phyloP scores from a whole-genome alignment of 1,139 yeast species.

The Ogataea hybrid region DNA sequence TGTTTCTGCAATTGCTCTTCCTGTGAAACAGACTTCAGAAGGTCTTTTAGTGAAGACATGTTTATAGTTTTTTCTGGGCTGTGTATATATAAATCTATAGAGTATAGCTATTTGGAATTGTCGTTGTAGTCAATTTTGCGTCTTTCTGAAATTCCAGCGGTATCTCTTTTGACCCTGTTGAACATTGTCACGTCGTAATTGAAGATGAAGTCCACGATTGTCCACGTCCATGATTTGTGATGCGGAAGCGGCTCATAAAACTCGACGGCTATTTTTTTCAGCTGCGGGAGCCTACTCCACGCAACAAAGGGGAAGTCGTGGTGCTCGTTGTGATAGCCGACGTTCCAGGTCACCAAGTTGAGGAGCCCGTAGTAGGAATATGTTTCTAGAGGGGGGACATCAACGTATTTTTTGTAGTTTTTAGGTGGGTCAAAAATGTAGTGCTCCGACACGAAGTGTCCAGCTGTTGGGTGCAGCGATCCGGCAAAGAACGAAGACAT shows the following conservation, averaged over 20 bases:
- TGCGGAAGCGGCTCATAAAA: constrained; percentile 80
- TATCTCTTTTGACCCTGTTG: constrained; percentile 72
- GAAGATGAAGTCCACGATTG: constrained; percentile 68
- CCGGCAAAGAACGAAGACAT: constrained; percentile 87
- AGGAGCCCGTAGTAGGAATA: constrained; percentile 84
- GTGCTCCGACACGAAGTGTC: constrained; percentile 94
- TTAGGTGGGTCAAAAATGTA: constrained; percentile 67
- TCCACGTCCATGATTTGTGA: constrained; percentile 78
- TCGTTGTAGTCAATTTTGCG: constrained; percentile 30
- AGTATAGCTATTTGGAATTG: constrained; percentile 22
- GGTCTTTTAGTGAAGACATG: constrained; percentile 8
- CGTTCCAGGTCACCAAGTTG: constrained; percentile 82
- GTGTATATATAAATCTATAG: neutral
- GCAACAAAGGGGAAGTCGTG: constrained; percentile 94
- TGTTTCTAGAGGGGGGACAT: constrained; percentile 66
- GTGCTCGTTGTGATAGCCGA: constrained; percentile 92
- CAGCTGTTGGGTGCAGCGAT: constrained; percentile 90
- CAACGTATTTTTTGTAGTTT: constrained; percentile 33
- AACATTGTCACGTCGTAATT: constrained; percentile 68
- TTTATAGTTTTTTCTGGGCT: constrained; percentile 5
- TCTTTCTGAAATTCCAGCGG: constrained; percentile 27
- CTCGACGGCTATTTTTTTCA: constrained; percentile 69
- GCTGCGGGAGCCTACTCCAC: constrained; percentile 74
- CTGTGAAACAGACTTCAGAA: constrained; percentile 9
- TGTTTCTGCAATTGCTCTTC: neutral